Evolutionary conservation across 2,329 filamentous ascomycete species (phyloP), one percentile per base, ranked within the genome.

Genomic region (Xylogone sp.): DNA sequence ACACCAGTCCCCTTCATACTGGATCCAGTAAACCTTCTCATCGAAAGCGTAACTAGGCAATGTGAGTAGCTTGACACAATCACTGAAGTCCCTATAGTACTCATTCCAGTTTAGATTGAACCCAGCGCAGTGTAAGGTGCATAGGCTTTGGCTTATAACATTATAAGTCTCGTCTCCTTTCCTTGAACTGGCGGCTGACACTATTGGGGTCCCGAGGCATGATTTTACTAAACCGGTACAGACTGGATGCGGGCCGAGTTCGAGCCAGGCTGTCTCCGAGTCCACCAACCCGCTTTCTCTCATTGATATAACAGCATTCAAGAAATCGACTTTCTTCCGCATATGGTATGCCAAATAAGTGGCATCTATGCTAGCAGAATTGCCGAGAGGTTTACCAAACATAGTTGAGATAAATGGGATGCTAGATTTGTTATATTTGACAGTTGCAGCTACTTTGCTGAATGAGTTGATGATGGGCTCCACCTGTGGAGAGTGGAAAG

Each of bases 161-260:
- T 81, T 82, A 77, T 83, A 88, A 19, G 79, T 72, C 52, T 79
- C 71, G 62, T 87, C 83, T 43, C 75, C 77, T 52, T 83, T 80
- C 27, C 81, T 82, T 10, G 88, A 71, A 2, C 84, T 83, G 2
- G 83, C 76, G 10, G 80, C 75, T 13, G 80, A 77, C 39, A 78
- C 73, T 21, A 77, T 79, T 9, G 74, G 69, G 5, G 71, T 68
- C 21, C 78, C 78, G 49, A 87, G 76, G 4, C 79, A 82, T 16
- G 81, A 77, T 71, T 85, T 86, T 57, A 89, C 77, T 76, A 90
- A 84, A 53, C 79, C 79, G 43, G 78, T 76, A 67, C 82, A 87
- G 13, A 90, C 79, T 0, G 86, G 85, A 61, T 89, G 84, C 34
- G 87, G 86, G 16, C 87, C 87, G 55, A 90, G 71, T 65, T 91